Conservation (phyloP, 306 rosid species). For the Cyamopsis tetragonoloba region DNA sequence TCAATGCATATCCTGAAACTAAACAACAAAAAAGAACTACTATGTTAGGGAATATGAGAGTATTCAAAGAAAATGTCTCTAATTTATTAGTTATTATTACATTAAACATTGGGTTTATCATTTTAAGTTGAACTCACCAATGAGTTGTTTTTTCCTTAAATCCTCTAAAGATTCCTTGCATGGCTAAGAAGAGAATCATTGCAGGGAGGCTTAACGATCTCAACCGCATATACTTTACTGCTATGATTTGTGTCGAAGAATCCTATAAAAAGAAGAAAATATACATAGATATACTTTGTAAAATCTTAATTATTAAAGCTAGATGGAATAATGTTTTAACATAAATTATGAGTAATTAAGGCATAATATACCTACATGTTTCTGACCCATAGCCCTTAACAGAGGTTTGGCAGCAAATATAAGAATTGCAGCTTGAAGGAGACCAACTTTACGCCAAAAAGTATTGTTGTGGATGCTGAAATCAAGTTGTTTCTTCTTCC, state of each 20-base stretch:
- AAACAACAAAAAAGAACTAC: constrained; percentile 47
- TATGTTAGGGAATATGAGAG: too few species aligned
- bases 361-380: constrained; percentile 49
- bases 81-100: too few species aligned
- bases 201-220: constrained; percentile 95
- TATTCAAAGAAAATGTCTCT: too few species aligned
- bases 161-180: constrained; percentile 97
- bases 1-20: constrained; percentile 70
- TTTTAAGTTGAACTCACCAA: too few species aligned
- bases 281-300: neutral
- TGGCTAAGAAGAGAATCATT: constrained; percentile 91
- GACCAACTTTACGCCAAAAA: constrained; percentile 75
- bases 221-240: constrained; percentile 67
- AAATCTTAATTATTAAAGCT: too few species aligned
- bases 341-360: neutral
- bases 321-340: neutral
- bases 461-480: constrained; percentile 89
- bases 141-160: constrained; percentile 95
- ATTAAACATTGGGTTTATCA: too few species aligned
- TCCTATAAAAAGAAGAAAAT: constrained; percentile 45
- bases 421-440: constrained; percentile 70
- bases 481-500: constrained; percentile 58
- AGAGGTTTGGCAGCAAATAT: constrained; percentile 65
- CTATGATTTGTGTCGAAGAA: constrained; percentile 75
- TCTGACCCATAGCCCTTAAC: constrained; percentile 77